phyloP scores from a whole-genome alignment of 1,284 basidiomycete genomes.

The Malassezia equina region DNA sequence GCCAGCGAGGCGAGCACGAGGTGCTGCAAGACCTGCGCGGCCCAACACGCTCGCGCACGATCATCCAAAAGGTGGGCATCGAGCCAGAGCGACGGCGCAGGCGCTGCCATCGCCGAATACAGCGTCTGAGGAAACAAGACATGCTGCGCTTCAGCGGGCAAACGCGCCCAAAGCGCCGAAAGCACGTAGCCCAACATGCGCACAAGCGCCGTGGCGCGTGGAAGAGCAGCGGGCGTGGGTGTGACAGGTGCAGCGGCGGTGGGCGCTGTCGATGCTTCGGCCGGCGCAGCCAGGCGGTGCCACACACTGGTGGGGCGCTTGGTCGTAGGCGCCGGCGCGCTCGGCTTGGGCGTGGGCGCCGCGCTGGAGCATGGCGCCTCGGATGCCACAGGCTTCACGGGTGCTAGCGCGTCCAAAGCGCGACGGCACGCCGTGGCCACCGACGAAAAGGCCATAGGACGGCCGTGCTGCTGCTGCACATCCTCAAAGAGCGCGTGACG shows the following conservation, averaged over 20 bases:
- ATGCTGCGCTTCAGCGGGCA: slow-evolving; percentile 29
- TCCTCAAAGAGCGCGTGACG: slow-evolving; percentile 24
- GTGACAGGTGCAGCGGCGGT: not conserved
- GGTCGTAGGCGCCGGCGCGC: not conserved
- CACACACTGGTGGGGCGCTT: slow-evolving; percentile 4
- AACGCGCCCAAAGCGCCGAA: slow-evolving; percentile 3
- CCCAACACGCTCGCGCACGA: slow-evolving; percentile 12
- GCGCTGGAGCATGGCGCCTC: too few relatives aligned
- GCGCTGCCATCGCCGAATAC: slow-evolving; percentile 11
- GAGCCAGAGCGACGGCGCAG: slow-evolving; percentile 11
- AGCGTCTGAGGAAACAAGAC: slow-evolving; percentile 25
- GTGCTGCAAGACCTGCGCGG: slow-evolving; percentile 17
- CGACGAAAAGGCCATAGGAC: slow-evolving; percentile 21
- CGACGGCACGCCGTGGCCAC: slow-evolving; percentile 22
- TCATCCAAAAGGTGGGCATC: slow-evolving; percentile 13
- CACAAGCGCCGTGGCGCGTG: not conserved
- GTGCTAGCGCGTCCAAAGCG: slow-evolving; percentile 15
- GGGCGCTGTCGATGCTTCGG: not conserved
- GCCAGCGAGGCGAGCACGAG: slow-evolving; percentile 26
- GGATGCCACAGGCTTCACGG: not conserved
- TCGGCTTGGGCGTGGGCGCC: too few relatives aligned
- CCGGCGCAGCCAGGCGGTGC: slow-evolving; percentile 7
- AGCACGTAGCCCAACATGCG: not conserved
- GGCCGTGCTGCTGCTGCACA: slow-evolving; percentile 22
- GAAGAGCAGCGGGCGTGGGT: not conserved